Evolutionary conservation across 2,329 filamentous ascomycete genomes (phyloP).

Genomic region (Biscogniauxia sp.): DNA sequence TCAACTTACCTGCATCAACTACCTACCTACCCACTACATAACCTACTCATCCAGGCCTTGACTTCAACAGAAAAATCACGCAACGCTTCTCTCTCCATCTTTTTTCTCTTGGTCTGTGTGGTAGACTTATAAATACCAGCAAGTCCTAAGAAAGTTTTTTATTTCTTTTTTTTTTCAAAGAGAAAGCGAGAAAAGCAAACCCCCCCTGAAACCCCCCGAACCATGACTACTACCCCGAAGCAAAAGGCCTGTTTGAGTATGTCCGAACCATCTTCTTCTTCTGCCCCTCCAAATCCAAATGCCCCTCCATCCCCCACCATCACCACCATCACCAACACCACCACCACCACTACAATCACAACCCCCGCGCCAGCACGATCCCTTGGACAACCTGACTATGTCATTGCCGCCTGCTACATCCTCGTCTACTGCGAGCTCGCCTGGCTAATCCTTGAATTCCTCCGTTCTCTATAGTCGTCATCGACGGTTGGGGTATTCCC

Average conservation of each 20-base stretch:
- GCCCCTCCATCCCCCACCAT: constrained; percentile 18
- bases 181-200: constrained; percentile 8
- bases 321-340: not conserved
- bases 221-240: constrained; percentile 53
- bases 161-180: not conserved
- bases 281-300: constrained; percentile 26
- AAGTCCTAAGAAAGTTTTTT: not conserved
- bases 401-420: constrained; percentile 50
- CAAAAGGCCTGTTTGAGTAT: constrained; percentile 63
- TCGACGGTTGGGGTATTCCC: constrained; percentile 96
- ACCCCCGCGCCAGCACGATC: not conserved
- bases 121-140: not conserved
- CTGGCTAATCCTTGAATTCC: constrained; percentile 45
- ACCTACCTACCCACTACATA: no score
- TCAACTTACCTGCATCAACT: no score
- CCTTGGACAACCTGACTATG: constrained; percentile 30
- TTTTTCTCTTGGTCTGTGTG: constrained; percentile 1
- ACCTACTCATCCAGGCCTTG: constrained; percentile 10
- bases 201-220: constrained; percentile 16
- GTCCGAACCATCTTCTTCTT: constrained; percentile 38
- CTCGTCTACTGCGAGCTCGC: constrained; percentile 56
- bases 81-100: constrained; percentile 17
- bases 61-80: constrained; percentile 33
- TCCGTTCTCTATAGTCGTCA: constrained; percentile 64
- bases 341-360: no score